Evolutionary conservation across 169 alveolate genomes (phyloP).

Genomic region (Eimeria maxima): DNA sequence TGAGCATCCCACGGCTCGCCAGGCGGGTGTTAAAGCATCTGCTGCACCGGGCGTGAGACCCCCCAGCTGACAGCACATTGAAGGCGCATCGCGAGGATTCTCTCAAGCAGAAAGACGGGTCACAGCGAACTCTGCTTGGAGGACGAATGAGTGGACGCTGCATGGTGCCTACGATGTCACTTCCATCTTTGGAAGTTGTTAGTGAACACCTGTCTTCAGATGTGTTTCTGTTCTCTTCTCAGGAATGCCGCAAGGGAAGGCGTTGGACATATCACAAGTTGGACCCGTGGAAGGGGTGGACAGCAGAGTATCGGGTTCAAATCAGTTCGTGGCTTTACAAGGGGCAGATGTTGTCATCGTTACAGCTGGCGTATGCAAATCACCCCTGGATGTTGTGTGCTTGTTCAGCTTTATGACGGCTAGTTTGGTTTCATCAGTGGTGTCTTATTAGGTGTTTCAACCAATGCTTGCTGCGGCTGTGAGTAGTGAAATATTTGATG

Average conservation of each 20-base stretch:
- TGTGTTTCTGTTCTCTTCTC: background rate
- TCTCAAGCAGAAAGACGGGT: background rate
- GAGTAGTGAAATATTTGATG: no score
- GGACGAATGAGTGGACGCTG: background rate
- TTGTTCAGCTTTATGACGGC: background rate
- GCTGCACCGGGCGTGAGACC: background rate
- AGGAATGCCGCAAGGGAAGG: constrained; percentile 91
- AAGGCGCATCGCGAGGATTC: background rate
- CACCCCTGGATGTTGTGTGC: background rate
- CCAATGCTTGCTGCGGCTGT: background rate
- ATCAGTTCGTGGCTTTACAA: constrained; percentile 85
- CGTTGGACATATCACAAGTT: constrained; percentile 89
- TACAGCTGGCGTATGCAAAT: constrained; percentile 90
- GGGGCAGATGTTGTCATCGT: constrained; percentile 93
- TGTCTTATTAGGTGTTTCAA: background rate
- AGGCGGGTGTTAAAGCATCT: background rate
- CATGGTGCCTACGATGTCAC: background rate
- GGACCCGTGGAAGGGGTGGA: constrained; percentile 88
- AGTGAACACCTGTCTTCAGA: background rate
- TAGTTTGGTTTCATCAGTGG: no score
- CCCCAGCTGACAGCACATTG: background rate
- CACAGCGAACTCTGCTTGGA: background rate
- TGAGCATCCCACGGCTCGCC: background rate
- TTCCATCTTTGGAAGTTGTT: background rate
- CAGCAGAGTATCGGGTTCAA: constrained; percentile 87